Evolutionary conservation across 345 rosid species (phyloP).

Genomic region (Excoecaria cochinchinensis): DNA sequence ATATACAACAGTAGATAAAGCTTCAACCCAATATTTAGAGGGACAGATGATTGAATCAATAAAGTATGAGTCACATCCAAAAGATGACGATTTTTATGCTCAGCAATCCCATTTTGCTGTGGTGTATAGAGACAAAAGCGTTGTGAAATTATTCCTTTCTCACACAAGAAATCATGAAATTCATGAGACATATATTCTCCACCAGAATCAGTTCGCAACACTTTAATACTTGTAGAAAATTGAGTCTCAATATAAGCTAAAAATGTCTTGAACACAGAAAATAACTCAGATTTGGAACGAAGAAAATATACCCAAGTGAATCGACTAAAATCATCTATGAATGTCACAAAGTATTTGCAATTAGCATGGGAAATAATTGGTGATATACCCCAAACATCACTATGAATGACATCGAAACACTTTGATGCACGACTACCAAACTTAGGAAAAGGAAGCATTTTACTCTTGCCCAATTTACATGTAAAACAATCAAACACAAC

Average conservation of each 20-base stretch:
- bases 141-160: neutral
- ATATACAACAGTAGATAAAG: neutral
- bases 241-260: neutral
- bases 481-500: neutral
- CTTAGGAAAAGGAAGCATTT: neutral
- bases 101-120: neutral
- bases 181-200: neutral
- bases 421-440: neutral
- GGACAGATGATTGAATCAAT: neutral
- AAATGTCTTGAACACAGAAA: neutral
- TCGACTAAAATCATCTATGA: neutral
- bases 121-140: neutral
- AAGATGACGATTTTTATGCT: neutral
- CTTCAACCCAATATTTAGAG: neutral
- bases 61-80: neutral
- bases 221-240: neutral
- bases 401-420: neutral
- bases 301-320: neutral
- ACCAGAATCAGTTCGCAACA: neutral
- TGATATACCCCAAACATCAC: neutral
- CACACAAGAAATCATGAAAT: neutral
- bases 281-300: neutral
- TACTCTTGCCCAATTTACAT: neutral
- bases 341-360: neutral
- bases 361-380: neutral